Conservation (phyloP, 805 yeast species). For the Ascoidea tarda region DNA sequence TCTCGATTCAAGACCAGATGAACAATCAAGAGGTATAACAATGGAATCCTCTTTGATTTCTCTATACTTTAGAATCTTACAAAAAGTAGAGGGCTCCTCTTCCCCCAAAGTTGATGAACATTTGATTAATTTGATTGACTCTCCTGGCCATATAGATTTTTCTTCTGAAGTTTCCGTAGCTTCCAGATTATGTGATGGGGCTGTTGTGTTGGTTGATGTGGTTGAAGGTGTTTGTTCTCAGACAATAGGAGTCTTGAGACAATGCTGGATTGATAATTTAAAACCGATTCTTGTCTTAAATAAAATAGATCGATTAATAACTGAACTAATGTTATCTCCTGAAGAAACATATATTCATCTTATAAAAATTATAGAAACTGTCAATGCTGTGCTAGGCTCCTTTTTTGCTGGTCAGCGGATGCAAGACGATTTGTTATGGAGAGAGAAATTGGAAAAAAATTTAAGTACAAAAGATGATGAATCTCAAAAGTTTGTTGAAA, state of each 20-base stretch:
- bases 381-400: constrained; percentile 87
- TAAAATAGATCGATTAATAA: constrained; percentile 76
- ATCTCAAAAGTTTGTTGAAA: constrained; percentile 47
- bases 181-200: constrained; percentile 92
- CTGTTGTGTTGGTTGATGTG: constrained; percentile 87
- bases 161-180: constrained; percentile 95
- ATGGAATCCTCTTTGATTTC: constrained; percentile 97
- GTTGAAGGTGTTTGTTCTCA: constrained; percentile 99
- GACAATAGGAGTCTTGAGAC: constrained; percentile 87
- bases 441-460: constrained; percentile 42
- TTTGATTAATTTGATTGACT: constrained; percentile 83
- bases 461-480: constrained; percentile 14
- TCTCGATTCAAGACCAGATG: constrained; percentile 89
- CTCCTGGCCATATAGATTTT: constrained; percentile 99
- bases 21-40: constrained; percentile 90
- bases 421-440: constrained; percentile 71
- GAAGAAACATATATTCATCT: constrained; percentile 77
- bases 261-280: constrained; percentile 87
- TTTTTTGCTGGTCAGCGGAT: constrained; percentile 87
- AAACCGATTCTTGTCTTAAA: constrained; percentile 82
- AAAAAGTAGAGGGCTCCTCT: constrained; percentile 20
- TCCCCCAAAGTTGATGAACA: constrained; percentile 52
- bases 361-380: constrained; percentile 73
- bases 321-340: constrained; percentile 73
- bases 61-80: constrained; percentile 66